Evolutionary conservation across 169 alveolate genomes (phyloP), one percentile per base, ranked within the genome.

Genomic region (Amoebophrya sp.): DNA sequence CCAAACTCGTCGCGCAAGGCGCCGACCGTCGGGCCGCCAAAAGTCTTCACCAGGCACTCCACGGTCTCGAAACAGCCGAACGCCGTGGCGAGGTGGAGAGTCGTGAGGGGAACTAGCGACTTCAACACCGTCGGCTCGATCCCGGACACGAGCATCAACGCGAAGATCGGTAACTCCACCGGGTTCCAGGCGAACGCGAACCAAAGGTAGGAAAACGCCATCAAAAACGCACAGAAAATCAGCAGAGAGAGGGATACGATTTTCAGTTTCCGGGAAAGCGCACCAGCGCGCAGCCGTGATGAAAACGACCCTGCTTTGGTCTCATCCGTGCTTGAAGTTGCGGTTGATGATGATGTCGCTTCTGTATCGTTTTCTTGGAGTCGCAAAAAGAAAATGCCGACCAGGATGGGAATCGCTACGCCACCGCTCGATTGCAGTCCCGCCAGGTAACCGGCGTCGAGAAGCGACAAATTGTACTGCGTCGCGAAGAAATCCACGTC

Each of bases 11-110:
- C 83, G 29, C 83, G 29, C 83, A 66, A 66, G 10, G 18, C 18
- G 83, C 83, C 83, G 10, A 66, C 83, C 35, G 32, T n/a, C 29
- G 83, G 83, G 38, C 83, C 83, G 35, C 83, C 83, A 3, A 66
- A 2, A 25, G 32, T 12, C 18, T 66, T 66, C 35, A 66, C 18
- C 35, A 66, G 83, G 18, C 83, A 66, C 35, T 66, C 83, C 39
- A 66, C 32, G 32, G 35, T 66, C 35, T 66, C 83, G 83, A 66
- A 66, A 25, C 83, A 66, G 83, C 83, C 83, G 83, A 66, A 66
- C 29, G 83, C 83, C 7, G 83, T 66, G 32, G 83, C 83, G 10
- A 66, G 29, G 32, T 66, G 83, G 32, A 66, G 32, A 1, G 83
- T 66, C 83, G 83, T 66, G 83, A 66, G 83, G 38, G 83, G 83